These are phyloP conservation scores for Sambucus nigra DNA, from an alignment of 129 eudicot genomes.

Conservation along the genomic window DNA sequence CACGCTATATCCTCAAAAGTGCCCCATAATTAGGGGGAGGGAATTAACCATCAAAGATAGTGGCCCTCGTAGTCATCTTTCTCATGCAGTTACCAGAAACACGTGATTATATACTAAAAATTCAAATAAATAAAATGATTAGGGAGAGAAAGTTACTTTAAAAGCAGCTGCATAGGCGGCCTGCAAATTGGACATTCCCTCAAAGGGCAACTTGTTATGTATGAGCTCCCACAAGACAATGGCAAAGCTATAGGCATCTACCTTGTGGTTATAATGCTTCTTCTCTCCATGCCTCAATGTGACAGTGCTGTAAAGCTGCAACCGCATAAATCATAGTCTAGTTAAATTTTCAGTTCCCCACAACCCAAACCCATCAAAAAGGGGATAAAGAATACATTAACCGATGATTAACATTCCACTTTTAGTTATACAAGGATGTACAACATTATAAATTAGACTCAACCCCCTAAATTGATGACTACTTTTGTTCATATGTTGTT, in stretches of 20 bases:
- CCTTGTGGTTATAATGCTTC: constrained; percentile 80
- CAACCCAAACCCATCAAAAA: background rate
- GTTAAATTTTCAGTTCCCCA: background rate
- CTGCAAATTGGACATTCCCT: constrained; percentile 63
- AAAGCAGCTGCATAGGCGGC: constrained; percentile 93
- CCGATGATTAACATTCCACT: no score
- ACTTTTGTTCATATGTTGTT: no score
- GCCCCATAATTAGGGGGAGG: background rate
- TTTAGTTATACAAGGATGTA: no score
- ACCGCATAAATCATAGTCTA: background rate
- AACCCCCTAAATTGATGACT: no score
- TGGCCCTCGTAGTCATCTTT: no score
- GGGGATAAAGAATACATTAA: no score
- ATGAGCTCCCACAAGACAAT: constrained; percentile 90
- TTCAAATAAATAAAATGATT: no score
- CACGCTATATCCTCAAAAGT: background rate
- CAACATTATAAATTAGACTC: no score
- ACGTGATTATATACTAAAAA: no score
- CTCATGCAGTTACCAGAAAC: no score
- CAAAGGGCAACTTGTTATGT: constrained; percentile 77
- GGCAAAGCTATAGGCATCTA: constrained; percentile 86
- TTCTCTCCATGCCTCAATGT: constrained; percentile 81
- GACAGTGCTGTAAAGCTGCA: constrained; percentile 89
- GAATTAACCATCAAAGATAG: no score
- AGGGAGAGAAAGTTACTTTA: constrained; percentile 35